Percentiles rank a stretch among this genome's conserved stretches.
phyloP scores from a whole-genome alignment of 306 rosid genomes.

The Cucumis hystrix region DNA sequence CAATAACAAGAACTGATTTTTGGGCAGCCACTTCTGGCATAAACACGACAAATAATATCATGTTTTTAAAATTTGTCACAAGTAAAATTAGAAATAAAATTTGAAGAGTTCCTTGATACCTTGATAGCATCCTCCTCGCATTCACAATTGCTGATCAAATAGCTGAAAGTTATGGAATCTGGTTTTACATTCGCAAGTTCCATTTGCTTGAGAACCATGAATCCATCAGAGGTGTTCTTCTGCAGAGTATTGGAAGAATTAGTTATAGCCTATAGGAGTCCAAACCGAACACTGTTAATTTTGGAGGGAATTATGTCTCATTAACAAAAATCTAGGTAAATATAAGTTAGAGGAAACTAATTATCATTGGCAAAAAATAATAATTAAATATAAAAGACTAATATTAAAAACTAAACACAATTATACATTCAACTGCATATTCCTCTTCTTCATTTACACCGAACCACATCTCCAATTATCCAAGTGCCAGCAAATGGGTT shows the following conservation, averaged over 20 bases:
- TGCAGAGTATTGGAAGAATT: conserved; percentile 21
- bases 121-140: conserved; percentile 46
- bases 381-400: too few species aligned
- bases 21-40: background rate
- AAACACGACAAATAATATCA: background rate
- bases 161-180: conserved; percentile 57
- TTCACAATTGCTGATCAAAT: conserved; percentile 47
- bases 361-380: too few species aligned
- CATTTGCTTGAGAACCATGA: conserved; percentile 53
- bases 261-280: background rate
- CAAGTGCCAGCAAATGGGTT: too few species aligned
- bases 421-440: too few species aligned
- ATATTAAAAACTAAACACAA: too few species aligned
- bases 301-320: too few species aligned
- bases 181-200: conserved; percentile 40
- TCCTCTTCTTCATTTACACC: too few species aligned
- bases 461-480: too few species aligned
- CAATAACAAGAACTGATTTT: background rate
- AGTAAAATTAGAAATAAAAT: background rate
- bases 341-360: too few species aligned
- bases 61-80: background rate
- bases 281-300: background rate
- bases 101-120: conserved; percentile 28
- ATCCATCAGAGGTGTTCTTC: conserved; percentile 45
- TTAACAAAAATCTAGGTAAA: too few species aligned